These are phyloP conservation scores for Melanopsichium pennsylvanicum DNA, from an alignment of 1,284 basidiomycete genomes.

Conservation along the genomic window DNA sequence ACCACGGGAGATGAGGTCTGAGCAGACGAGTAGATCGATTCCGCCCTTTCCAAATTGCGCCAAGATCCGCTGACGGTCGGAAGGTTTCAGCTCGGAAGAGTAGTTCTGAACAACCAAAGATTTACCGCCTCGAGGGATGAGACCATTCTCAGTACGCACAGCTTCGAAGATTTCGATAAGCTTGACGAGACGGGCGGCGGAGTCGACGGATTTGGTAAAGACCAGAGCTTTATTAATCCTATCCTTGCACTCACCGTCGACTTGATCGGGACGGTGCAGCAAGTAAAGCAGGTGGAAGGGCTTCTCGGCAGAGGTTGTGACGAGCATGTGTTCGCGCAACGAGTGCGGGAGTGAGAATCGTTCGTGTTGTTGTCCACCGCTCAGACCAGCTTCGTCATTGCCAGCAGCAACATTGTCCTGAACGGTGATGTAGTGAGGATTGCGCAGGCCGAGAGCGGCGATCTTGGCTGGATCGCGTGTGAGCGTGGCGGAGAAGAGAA, in stretches of 20 bases:
- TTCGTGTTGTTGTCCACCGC: slow-evolving; percentile 42
- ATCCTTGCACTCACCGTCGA: slow-evolving; percentile 2
- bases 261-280: slow-evolving; percentile 71
- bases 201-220: slow-evolving; percentile 95
- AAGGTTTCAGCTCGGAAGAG: slow-evolving; percentile 81
- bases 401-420: slow-evolving; percentile 66
- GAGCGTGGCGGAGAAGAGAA: slow-evolving; percentile 95
- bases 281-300: slow-evolving; percentile 89
- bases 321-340: slow-evolving; percentile 74
- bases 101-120: slow-evolving; percentile 70
- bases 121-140: slow-evolving; percentile 48
- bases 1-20: slow-evolving; percentile 94
- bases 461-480: slow-evolving; percentile 93
- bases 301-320: slow-evolving; percentile 81
- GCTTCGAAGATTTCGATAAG: slow-evolving; percentile 82
- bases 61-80: slow-evolving; percentile 80
- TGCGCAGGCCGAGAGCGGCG: slow-evolving; percentile 77
- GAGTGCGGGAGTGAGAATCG: slow-evolving; percentile 56
- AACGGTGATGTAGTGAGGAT: slow-evolving; percentile 89
- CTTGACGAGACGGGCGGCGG: slow-evolving; percentile 80
- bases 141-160: slow-evolving; percentile 28
- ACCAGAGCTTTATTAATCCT: slow-evolving; percentile 77
- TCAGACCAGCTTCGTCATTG: slow-evolving; percentile 33
- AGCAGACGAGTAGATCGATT: slow-evolving; percentile 87
- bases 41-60: slow-evolving; percentile 81